Conservation (phyloP, 176 grass and related monocot genomes). For the Thalia dealbata region DNA sequence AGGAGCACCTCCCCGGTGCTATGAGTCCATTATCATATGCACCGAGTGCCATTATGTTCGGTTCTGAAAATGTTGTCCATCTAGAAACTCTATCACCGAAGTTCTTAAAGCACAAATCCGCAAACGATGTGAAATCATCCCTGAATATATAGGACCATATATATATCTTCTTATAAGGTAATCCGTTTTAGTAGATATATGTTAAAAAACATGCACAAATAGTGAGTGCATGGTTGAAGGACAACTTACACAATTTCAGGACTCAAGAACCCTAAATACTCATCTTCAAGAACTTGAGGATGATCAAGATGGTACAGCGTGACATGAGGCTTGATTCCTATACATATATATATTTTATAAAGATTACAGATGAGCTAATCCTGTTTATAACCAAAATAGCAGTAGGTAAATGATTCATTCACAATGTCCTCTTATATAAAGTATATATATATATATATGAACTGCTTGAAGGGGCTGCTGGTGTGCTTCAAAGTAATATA, state of each 20-base stretch:
- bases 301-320: conserved; percentile 47
- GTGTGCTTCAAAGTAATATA: too few relatives aligned
- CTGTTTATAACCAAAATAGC: neutral
- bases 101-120: conserved; percentile 38
- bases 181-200: too few relatives aligned
- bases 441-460: too few relatives aligned
- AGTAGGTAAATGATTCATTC: too few relatives aligned
- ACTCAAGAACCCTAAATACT: conserved; percentile 56
- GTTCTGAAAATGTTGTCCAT: conserved; percentile 38
- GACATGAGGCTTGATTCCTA: conserved; percentile 45
- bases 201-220: too few relatives aligned
- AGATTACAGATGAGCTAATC: too few relatives aligned
- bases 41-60: conserved; percentile 22
- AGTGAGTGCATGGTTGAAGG: too few relatives aligned
- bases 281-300: conserved; percentile 43
- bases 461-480: too few relatives aligned
- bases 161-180: too few relatives aligned
- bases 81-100: conserved; percentile 36
- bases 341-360: too few relatives aligned
- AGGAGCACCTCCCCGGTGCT: conserved; percentile 39
- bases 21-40: conserved; percentile 22
- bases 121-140: conserved; percentile 39
- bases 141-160: conserved; percentile 38
- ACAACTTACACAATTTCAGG: conserved; percentile 35
- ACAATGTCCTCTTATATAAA: too few relatives aligned